phyloP scores from a whole-genome alignment of 345 rosid species.

The sweet orange (Citrus sinensis) region DNA sequence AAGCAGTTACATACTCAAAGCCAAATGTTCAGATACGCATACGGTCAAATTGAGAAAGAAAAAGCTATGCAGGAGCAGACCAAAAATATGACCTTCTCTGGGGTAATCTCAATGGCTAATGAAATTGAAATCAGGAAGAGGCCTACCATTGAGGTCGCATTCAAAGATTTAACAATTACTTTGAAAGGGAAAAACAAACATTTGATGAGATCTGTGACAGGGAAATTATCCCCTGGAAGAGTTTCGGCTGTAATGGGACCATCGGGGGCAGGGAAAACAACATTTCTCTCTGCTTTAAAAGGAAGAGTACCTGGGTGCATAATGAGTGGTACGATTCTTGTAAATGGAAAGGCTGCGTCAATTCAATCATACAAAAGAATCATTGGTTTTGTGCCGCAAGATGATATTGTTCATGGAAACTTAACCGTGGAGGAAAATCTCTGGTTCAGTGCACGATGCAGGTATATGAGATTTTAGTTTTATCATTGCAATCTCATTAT shows the following conservation, averaged over 20 bases:
- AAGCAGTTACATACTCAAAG: constrained; percentile 86
- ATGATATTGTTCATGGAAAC: constrained; percentile 99
- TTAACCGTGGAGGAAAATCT: constrained; percentile 95
- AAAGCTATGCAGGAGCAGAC: constrained; percentile 87
- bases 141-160: constrained; percentile 73
- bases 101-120: constrained; percentile 78
- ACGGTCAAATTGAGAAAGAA: constrained; percentile 89
- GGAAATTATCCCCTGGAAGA: constrained; percentile 82
- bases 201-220: constrained; percentile 83
- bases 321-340: constrained; percentile 66
- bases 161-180: constrained; percentile 80
- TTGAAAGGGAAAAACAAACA: constrained; percentile 77
- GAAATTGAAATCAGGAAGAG: constrained; percentile 70
- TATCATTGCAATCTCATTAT: not conserved
- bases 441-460: constrained; percentile 99
- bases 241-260: constrained; percentile 99
- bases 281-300: constrained; percentile 89
- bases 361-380: constrained; percentile 85
- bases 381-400: constrained; percentile 96
- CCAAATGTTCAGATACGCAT: constrained; percentile 94
- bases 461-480: constrained; percentile 37
- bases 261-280: constrained; percentile 98
- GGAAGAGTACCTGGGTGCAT: constrained; percentile 84
- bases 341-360: constrained; percentile 81
- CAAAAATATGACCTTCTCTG: constrained; percentile 83